These are phyloP conservation scores for Capronia coronata DNA, from an alignment of 2,329 filamentous ascomycete genomes.

Conservation along the genomic window DNA sequence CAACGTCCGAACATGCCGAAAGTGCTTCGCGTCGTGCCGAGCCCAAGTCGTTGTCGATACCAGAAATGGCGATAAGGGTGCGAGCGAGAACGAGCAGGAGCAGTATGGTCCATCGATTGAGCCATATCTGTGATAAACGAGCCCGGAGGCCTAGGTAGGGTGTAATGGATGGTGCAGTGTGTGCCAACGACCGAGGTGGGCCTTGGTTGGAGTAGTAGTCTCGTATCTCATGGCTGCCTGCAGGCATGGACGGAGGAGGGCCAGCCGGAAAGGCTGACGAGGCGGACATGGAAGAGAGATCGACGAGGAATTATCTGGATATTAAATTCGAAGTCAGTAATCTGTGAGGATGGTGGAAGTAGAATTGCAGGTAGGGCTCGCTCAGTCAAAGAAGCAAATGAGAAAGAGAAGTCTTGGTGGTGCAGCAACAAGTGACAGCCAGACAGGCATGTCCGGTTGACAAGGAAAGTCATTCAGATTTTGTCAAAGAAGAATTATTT, in stretches of 20 bases:
- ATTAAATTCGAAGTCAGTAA: conserved; percentile 11
- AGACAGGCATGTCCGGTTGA: conserved; percentile 3
- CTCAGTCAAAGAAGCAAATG: conserved; percentile 3
- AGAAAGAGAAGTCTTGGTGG: conserved; percentile 1
- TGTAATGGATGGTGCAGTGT: conserved; percentile 65
- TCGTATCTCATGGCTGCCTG: conserved; percentile 54
- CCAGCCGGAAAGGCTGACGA: conserved; percentile 45
- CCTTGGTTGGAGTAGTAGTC: conserved; percentile 53
- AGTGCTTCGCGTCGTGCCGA: conserved; percentile 75
- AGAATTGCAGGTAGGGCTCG: not conserved
- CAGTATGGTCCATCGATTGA: conserved; percentile 94
- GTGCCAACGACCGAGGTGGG: conserved; percentile 49
- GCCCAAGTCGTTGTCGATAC: conserved; percentile 65
- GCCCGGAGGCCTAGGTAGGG: conserved; percentile 88
- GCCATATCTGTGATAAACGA: conserved; percentile 89
- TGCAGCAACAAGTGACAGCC: conserved; percentile 7
- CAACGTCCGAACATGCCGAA: conserved; percentile 82
- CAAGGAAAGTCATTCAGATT: conserved; percentile 20
- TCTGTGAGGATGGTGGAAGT: not conserved
- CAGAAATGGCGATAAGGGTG: conserved; percentile 66
- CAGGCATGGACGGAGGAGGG: conserved; percentile 55
- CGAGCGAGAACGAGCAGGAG: conserved; percentile 78
- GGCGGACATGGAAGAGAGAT: conserved; percentile 26
- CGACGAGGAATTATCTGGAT: conserved; percentile 26
- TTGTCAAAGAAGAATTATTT: conserved; percentile 9